phyloP scores from a whole-genome alignment of 306 rosid species.

The Prunus dulcis region DNA sequence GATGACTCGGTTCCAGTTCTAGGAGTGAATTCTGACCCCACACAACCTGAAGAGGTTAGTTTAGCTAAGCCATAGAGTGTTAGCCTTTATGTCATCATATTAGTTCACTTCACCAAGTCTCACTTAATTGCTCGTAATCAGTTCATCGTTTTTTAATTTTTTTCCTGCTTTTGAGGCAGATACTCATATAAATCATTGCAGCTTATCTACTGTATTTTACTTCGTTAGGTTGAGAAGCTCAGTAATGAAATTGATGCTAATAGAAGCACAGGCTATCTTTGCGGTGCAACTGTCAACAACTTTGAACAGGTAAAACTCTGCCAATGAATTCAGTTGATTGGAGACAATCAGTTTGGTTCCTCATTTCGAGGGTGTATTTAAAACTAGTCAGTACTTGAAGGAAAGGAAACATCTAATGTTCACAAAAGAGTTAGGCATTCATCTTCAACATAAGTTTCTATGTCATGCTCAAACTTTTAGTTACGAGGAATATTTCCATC shows the following conservation, averaged over 20 bases:
- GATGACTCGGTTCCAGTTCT: constrained; percentile 73
- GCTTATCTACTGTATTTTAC: constrained; percentile 19
- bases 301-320: constrained; percentile 65
- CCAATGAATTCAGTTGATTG: background rate
- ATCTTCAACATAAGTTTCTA: constrained; percentile 10
- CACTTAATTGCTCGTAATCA: constrained; percentile 6
- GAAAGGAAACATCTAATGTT: background rate
- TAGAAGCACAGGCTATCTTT: constrained; percentile 88
- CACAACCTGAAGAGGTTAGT: constrained; percentile 67
- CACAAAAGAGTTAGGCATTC: background rate
- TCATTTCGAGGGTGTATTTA: background rate
- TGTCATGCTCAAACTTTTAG: background rate
- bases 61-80: constrained; percentile 6
- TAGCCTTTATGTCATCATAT: constrained; percentile 10
- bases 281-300: constrained; percentile 68
- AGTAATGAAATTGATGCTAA: constrained; percentile 66
- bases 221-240: constrained; percentile 57
- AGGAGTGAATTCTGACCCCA: constrained; percentile 97
- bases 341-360: background rate
- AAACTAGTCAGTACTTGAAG: background rate
- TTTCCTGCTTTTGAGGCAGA: background rate
- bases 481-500: background rate
- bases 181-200: background rate
- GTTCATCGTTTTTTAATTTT: background rate
- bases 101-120: constrained; percentile 10